A percentile compares a stretch with the other conserved stretches of the same genome.
These are phyloP conservation scores for Camelina sativa DNA, from an alignment of 345 rosid genomes.

Conservation along the genomic window DNA sequence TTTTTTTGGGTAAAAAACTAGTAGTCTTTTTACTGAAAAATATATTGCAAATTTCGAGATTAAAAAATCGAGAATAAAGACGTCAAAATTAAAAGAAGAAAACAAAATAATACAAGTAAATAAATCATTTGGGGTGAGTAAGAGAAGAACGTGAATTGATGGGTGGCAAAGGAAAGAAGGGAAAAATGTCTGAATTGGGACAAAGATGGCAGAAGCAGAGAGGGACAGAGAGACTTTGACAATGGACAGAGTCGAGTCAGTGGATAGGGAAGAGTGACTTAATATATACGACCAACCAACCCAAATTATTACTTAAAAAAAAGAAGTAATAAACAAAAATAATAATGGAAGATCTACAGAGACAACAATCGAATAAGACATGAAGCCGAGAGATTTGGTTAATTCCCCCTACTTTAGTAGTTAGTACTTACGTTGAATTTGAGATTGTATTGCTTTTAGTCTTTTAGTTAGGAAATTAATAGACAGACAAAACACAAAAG, in stretches of 20 bases:
- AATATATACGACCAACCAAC: constrained; percentile 33
- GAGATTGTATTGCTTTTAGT: not conserved
- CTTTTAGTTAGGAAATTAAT: no score
- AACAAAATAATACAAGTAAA: not conserved
- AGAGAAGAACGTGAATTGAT: constrained; percentile 35
- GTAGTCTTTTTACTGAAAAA: no score
- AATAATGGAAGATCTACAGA: not conserved
- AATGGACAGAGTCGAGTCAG: constrained; percentile 2
- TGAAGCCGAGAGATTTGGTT: not conserved
- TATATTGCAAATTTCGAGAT: not conserved
- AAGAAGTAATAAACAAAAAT: not conserved
- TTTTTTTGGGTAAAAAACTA: no score
- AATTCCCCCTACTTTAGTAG: not conserved
- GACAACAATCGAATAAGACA: not conserved
- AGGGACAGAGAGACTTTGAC: constrained; percentile 11
- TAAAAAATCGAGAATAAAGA: no score
- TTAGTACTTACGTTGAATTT: no score
- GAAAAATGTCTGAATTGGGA: constrained; percentile 29
- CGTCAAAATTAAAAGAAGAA: not conserved
- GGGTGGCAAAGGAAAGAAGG: constrained; percentile 26
- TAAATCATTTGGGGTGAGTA: constrained; percentile 10
- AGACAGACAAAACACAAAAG: no score
- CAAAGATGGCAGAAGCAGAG: constrained; percentile 38
- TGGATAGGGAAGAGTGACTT: constrained; percentile 41
- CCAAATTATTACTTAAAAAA: not conserved